A percentile compares a stretch with the other conserved stretches of the same genome.
These are phyloP conservation scores for Monoraphidium neglectum DNA, from an alignment of 139 green algal genomes.

Conservation along the genomic window DNA sequence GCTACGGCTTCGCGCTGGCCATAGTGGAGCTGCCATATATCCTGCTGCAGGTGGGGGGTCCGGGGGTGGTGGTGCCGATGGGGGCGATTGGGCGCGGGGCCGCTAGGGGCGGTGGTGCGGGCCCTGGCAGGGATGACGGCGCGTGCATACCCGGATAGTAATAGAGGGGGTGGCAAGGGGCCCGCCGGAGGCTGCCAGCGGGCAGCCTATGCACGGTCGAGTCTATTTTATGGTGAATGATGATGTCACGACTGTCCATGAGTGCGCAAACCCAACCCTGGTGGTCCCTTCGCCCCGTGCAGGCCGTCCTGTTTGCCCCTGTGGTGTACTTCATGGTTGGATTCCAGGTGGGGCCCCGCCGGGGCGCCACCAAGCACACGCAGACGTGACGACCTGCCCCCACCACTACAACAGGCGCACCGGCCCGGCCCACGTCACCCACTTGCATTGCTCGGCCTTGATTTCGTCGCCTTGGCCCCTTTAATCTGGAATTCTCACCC, in stretches of 20 bases:
- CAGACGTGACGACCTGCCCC: too few species aligned
- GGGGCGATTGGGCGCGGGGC: background rate
- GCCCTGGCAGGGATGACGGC: too few species aligned
- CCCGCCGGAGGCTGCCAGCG: background rate
- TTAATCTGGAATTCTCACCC: too few species aligned
- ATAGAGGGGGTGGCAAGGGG: background rate
- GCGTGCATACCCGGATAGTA: background rate
- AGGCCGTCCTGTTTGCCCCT: constrained; percentile 57
- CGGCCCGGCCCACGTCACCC: too few species aligned
- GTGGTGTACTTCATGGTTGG: constrained; percentile 63
- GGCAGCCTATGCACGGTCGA: background rate
- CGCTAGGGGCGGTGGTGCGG: background rate
- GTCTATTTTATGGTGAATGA: background rate
- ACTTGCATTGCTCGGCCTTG: too few species aligned
- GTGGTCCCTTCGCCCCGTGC: background rate
- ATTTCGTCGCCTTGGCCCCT: too few species aligned
- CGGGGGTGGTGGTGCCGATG: background rate
- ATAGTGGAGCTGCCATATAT: constrained; percentile 62
- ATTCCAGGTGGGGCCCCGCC: constrained; percentile 30
- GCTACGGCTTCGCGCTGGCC: constrained; percentile 36
- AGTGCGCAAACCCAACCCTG: too few species aligned
- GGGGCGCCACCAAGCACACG: too few species aligned
- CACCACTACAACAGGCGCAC: too few species aligned
- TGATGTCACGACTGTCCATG: too few species aligned
- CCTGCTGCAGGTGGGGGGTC: constrained; percentile 27